A percentile compares a stretch with the other conserved stretches of the same genome.
phyloP scores from a whole-genome alignment of 768 basidiomycete genomes.

The Serendipita sp. region DNA sequence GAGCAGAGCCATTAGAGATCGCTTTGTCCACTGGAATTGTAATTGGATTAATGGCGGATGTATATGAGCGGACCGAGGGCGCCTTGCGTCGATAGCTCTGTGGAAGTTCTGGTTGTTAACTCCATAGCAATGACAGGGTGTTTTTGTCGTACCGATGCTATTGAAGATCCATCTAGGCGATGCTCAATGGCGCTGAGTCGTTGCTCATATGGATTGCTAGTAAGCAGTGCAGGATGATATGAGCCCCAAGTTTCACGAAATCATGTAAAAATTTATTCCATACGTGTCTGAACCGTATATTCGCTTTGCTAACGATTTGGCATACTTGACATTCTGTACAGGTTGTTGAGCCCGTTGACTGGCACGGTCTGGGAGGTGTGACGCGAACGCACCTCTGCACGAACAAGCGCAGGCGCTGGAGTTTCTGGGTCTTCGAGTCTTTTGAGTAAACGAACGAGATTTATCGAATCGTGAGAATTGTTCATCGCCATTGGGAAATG shows the following conservation, averaged over 20 bases:
- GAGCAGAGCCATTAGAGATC: neutral
- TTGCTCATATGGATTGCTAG: constrained; percentile 4
- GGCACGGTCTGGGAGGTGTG: neutral
- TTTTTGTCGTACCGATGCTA: neutral
- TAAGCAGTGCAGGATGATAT: neutral
- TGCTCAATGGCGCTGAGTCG: constrained; percentile 3
- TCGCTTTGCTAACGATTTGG: neutral
- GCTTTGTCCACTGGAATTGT: neutral
- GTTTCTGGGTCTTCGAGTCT: constrained; percentile 3
- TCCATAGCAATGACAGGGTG: neutral
- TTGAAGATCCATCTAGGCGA: constrained; percentile 4
- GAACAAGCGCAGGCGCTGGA: neutral
- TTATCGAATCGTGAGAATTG: neutral
- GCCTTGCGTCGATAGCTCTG: constrained; percentile 3
- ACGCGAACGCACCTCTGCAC: neutral
- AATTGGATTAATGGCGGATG: neutral
- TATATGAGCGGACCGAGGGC: neutral
- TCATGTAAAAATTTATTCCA: neutral
- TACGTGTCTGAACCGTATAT: constrained; percentile 4
- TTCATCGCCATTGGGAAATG: neutral
- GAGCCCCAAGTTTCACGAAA: neutral
- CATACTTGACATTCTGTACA: neutral
- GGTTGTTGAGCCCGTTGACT: neutral
- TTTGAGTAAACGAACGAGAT: neutral
- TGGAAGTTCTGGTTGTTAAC: neutral